Evolutionary conservation across 1,284 basidiomycete species (phyloP).

Genomic region (Puccinia horiana): DNA sequence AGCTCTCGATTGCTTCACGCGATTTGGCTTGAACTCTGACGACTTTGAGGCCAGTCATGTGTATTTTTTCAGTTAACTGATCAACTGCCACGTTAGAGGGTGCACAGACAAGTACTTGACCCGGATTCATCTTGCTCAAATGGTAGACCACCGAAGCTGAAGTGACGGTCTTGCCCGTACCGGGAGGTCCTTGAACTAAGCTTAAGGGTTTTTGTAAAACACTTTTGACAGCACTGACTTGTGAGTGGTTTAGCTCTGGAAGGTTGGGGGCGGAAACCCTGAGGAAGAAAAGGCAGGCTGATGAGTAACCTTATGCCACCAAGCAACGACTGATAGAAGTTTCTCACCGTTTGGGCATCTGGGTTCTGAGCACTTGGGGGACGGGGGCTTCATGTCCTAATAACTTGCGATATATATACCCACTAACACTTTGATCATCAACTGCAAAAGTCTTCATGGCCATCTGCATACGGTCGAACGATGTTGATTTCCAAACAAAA

Average conservation of each 20-base stretch:
- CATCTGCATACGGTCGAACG: conserved; percentile 97
- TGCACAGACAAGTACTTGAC: conserved; percentile 97
- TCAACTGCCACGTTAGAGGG: conserved; percentile 99
- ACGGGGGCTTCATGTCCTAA: conserved; percentile 87
- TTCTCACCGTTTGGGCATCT: conserved; percentile 80
- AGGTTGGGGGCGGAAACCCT: conserved; percentile 92
- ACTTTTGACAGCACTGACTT: conserved; percentile 98
- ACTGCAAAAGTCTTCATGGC: conserved; percentile 99
- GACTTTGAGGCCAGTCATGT: conserved; percentile 92
- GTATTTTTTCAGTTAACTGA: conserved; percentile 98
- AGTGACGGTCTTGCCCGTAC: conserved; percentile 98
- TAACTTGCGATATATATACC: conserved; percentile 97
- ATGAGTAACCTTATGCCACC: neutral
- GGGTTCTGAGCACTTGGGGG: conserved; percentile 75
- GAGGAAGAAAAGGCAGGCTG: conserved; percentile 25
- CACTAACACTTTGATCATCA: conserved; percentile 97
- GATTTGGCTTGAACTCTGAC: conserved; percentile 97
- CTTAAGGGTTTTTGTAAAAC: conserved; percentile 98
- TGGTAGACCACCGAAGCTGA: conserved; percentile 99
- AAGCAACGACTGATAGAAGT: neutral
- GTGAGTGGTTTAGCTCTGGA: conserved; percentile 97
- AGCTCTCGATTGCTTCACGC: conserved; percentile 92
- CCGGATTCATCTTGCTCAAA: conserved; percentile 98
- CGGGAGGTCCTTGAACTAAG: conserved; percentile 96
- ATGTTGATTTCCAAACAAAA: conserved; percentile 99